Base-by-base conservation (phyloP, 345 rosid species). In the Citrus unshiu region DNA sequence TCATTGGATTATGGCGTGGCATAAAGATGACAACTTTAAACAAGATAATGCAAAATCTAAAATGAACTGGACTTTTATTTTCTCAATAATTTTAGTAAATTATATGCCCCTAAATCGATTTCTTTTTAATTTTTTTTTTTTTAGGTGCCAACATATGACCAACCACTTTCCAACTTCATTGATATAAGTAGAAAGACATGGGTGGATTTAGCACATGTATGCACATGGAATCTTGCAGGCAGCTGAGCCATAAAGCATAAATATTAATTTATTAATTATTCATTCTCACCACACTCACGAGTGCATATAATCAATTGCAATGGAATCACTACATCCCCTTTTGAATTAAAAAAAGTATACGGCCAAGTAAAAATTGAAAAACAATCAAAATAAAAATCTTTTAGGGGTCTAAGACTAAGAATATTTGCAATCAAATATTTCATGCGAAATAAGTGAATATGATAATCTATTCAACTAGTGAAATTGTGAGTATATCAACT, bases 91-190 rank as follows among this genome's bases (percentile, higher is more conserved):
- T 46, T 46, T 12, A 46, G 51, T 12, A 46, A 46, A 13, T 46
- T 46, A 46, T 12, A 12, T 46, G 51, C 16, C 32, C 18, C 32
- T 27, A 25, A 61, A 14, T 51, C 4, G 5, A 43, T 43, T 43
- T 43, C 16, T 43, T 43, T 43, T 43, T 10, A 43, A 3, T 43
- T 12, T n/a, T 60, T 25, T 35, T 60, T 39, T 25, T 58, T 60
- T 39, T 40, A 60, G 68, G 21, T 61, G 68, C 32, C 68, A 74
- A 39, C 68, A 14, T 46, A 46, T 29, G 49, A 37, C 77, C 43
- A 40, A 24, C 68, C 25, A 18, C 68, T 74, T 74, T 74, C 67
- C 77, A 61, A 40, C 59, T 61, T 43, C 59, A 74, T 74, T 59
- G 58, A 61, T 40, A 74, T 25, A 19, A 24, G 4, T 61, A 18